These are phyloP conservation scores for Claviceps humidiphila DNA, from an alignment of 2,329 filamentous ascomycete species.

Conservation along the genomic window DNA sequence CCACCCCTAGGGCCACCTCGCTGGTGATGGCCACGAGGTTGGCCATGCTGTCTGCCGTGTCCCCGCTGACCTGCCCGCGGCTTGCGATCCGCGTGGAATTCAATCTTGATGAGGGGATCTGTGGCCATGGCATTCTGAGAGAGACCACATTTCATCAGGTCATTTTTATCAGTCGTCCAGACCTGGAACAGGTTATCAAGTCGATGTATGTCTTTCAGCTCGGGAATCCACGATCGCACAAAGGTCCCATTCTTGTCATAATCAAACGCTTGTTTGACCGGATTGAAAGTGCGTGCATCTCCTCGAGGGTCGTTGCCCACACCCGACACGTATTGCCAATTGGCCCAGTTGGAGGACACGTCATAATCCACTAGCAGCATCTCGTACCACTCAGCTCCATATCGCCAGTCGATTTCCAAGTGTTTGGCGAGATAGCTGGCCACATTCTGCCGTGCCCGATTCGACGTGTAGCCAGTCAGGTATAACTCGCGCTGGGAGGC, in stretches of 20 bases:
- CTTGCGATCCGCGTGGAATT: conserved; percentile 45
- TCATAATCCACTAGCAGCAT: conserved; percentile 64
- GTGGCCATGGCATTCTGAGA: conserved; percentile 51
- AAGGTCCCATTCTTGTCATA: conserved; percentile 61
- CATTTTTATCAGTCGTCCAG: conserved; percentile 48
- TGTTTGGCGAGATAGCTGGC: conserved; percentile 63
- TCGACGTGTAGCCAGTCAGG: conserved; percentile 66
- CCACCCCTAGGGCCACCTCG: conserved; percentile 7
- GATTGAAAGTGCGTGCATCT: conserved; percentile 64
- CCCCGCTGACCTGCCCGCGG: conserved; percentile 17
- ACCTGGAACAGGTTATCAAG: conserved; percentile 54
- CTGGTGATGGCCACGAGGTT: conserved; percentile 8
- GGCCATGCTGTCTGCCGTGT: conserved; percentile 14
- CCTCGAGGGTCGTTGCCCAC: conserved; percentile 68
- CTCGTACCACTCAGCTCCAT: conserved; percentile 76
- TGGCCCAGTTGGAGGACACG: conserved; percentile 63
- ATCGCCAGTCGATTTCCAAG: conserved; percentile 63
- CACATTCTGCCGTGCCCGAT: conserved; percentile 63
- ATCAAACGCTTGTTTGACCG: conserved; percentile 66
- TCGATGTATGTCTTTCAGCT: conserved; percentile 42
- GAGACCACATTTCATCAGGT: conserved; percentile 43
- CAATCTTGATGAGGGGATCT: conserved; percentile 49
- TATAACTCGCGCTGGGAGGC: conserved; percentile 62
- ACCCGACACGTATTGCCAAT: conserved; percentile 72
- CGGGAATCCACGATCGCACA: conserved; percentile 59